Base-by-base conservation (phyloP, 2,329 filamentous ascomycete genomes). In the Ampelomyces quisqualis region DNA sequence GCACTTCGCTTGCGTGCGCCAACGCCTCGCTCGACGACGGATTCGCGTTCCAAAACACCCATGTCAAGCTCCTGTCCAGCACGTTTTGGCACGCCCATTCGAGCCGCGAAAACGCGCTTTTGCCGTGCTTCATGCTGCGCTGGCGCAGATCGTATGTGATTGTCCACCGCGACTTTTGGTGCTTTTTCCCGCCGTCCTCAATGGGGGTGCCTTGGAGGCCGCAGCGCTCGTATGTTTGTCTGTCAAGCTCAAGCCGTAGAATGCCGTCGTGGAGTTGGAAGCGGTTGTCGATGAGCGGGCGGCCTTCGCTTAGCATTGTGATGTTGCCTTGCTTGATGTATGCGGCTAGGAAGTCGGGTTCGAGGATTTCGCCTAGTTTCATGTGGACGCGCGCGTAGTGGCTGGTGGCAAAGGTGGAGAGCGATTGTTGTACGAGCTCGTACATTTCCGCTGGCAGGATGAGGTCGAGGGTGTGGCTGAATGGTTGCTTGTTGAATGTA, bases 281-380 rank as follows among this genome's bases (percentile, higher is more conserved):
- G 2, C 85, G 75, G 54, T 86, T 87, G 57, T 90, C 85, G 2
- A 84, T 76, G 2, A 81, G 83, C 6, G 78, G 73, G 21, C 78
- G 78, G 9, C 89, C 90, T 65, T 90, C 80, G 0, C 90, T 95
- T 2, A 95, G 77, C 85, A 97, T 88, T 53, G 88, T 68, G 34
- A 94, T 73, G 60, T 89, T 84, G 4, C 88, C 88, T 90, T 44
- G 43, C 2, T 95, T 95, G 53, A 97, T 84, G 62, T 94, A 90
- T 29, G 82, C 75, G n/a, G 80, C 85, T 58, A 95, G 90, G 57
- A 96, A 95, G 0, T 83, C 79, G 1, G 81, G 80, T 22, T 85
- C 77, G 1, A 97, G 64, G 4, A 97, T 62, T 43, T 88, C 82
- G 7, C 77, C 77, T 7, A 95, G 75, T 3, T 81, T 80, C 78